Evolutionary conservation across 1,284 basidiomycete genomes (phyloP), one percentile per base, ranked within the genome.

Genomic region (Microbotryum saponariae): DNA sequence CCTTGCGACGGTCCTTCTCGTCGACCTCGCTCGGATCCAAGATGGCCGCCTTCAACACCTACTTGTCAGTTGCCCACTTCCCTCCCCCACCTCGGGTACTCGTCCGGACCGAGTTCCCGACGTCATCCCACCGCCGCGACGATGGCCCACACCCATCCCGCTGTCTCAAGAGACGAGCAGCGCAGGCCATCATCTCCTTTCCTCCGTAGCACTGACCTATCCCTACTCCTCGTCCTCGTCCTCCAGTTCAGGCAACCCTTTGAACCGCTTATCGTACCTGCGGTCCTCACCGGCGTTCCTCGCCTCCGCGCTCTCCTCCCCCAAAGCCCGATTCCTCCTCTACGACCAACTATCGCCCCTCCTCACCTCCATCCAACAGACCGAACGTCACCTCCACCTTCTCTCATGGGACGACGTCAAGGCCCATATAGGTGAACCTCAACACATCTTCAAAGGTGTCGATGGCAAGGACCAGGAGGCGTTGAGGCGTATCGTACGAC

Each of bases 261-360:
- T 68, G 42, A 68, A 68, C 58, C 67, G 67, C 4, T 56, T 68
- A 3, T 62, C 60, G 20, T 68, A 68, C 65, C 61, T 68, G 12
- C 58, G 67, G 6, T 56, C 51, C 2, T 58, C 60, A 18, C 53
- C 58, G n/a, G 54, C 65, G 10, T 77, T 76, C 65, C 67, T 77
- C 59, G 72, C 75, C 51, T 67, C 67, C 4, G 73, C 75, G 10
- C 66, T 75, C 23, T 60, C 59, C 5, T 72, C 71, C 21, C 59
- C 71, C 21, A 61, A 69, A 5, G 69, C 76, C 4, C 64, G 67
- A 9, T 76, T 76, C 55, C 56, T 77, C 48, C 51, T 75, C 5
- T 63, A 75, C 56, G 65, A 74, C 59, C 46, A 66, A 51, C 70
- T 74, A 49, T 70, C 74, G 47, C 75, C 76, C 9, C 71, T 76